Evolutionary conservation across 305 asterid genomes (phyloP), one percentile per base, ranked within the genome.

Genomic region (Ajuga reptans): DNA sequence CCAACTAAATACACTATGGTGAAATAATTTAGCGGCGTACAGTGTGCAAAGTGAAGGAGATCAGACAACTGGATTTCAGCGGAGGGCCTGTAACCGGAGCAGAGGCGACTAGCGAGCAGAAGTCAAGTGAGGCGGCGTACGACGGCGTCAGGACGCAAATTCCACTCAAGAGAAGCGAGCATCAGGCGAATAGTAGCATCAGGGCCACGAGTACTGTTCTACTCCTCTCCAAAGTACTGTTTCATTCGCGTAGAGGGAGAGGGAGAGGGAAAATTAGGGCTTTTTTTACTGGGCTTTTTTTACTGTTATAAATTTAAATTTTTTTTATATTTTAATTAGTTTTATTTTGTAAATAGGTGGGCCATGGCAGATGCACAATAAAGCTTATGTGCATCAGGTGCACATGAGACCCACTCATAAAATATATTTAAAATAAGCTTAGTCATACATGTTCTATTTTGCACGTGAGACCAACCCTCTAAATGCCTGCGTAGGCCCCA

Each of bases 141-240:
- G 53, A 91, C 84, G 46, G 84, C 83, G 79, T 91, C 98, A 0
- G 98, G 98, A 47, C 89, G 83, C 79, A 91, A 67, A 57, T 91
- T 89, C 45, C 94, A 89, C 79, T 91, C 94, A 49, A 89, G 84
- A 10, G 90, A 84, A 43, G 85, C 79, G 41, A 87, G 84, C 94
- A 87, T 84, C 64, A 91, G 56, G 36, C 86, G 84, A 12, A 89
- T 94, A 9, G 88, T 79, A 1, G 86, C 87, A 33, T 71, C 84
- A 91, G 1, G 95, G 94, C 21, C 21, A 73, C 71, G 70, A 75
- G 81, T 71, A 79, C 77, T n/a, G n/a, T n/a, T n/a, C n/a, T n/a
- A n/a, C n/a, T n/a, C n/a, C n/a, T n/a, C n/a, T n/a, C n/a, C n/a
- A n/a, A n/a, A n/a, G n/a, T n/a, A n/a, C n/a, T n/a, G n/a, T n/a